Conservation (phyloP, 2,329 filamentous ascomycete genomes). For the Dactylonectria estremocensis region DNA sequence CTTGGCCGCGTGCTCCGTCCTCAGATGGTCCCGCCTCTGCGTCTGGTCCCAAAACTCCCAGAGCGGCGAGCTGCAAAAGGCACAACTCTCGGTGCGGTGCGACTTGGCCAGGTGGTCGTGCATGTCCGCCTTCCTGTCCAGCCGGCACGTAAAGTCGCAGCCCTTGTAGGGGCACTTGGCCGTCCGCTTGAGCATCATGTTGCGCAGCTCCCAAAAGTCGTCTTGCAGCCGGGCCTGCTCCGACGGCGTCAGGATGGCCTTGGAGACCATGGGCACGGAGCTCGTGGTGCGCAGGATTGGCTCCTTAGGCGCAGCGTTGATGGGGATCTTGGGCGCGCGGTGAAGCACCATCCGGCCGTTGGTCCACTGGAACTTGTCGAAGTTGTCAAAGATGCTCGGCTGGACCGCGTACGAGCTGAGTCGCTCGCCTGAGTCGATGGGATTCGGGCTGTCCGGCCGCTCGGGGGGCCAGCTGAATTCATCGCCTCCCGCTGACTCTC, state of each 20-base stretch:
- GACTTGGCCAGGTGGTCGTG: slow-evolving; percentile 53
- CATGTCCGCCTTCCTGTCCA: slow-evolving; percentile 50
- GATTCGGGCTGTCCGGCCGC: background rate
- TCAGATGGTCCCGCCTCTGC: slow-evolving; percentile 50
- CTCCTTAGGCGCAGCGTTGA: slow-evolving; percentile 50
- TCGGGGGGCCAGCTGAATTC: background rate
- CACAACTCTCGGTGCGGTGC: slow-evolving; percentile 55
- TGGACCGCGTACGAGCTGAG: slow-evolving; percentile 45
- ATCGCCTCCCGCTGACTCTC: background rate
- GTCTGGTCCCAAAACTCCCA: slow-evolving; percentile 49
- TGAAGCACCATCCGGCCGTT: background rate
- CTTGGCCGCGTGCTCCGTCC: slow-evolving; percentile 47
- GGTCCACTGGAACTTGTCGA: background rate
- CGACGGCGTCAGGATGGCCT: slow-evolving; percentile 58
- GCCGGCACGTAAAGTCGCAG: slow-evolving; percentile 55
- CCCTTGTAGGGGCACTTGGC: slow-evolving; percentile 56
- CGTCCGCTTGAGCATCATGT: slow-evolving; percentile 45
- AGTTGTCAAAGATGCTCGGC: slow-evolving; percentile 39
- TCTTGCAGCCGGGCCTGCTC: slow-evolving; percentile 57
- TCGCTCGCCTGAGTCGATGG: background rate
- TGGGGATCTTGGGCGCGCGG: slow-evolving; percentile 33
- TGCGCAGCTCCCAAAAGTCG: slow-evolving; percentile 15
- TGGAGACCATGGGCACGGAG: slow-evolving; percentile 55
- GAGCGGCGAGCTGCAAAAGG: slow-evolving; percentile 54
- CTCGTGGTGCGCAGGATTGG: slow-evolving; percentile 53